Percentiles rank a stretch among this genome's conserved stretches.
Conservation (phyloP, 2,329 filamentous ascomycete genomes). For the Exophiala alcalophila region DNA sequence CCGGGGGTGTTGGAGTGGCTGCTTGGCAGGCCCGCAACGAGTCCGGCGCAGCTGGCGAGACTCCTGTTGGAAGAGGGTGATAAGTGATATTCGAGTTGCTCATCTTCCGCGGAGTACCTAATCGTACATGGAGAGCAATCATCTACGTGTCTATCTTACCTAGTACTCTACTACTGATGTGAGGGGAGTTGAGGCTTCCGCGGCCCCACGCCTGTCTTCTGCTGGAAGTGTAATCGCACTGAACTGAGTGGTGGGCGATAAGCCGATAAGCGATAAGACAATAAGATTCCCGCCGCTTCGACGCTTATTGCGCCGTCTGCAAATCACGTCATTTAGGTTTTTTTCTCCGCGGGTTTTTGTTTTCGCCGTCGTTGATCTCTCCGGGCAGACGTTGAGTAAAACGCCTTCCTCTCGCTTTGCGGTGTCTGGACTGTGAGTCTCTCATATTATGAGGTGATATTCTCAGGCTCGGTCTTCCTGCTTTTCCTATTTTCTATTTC, state of each 20-base stretch:
- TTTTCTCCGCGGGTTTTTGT: constrained; percentile 11
- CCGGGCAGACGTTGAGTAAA: too few species aligned
- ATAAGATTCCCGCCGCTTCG: too few species aligned
- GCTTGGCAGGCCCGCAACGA: constrained; percentile 28
- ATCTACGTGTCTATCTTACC: too few species aligned
- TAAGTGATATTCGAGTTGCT: too few species aligned
- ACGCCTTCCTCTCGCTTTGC: too few species aligned
- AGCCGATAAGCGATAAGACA: constrained; percentile 19
- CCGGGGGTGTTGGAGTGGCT: constrained; percentile 32
- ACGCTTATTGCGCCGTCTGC: too few species aligned
- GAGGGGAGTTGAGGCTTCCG: too few species aligned
- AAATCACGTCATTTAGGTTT: constrained; percentile 26
- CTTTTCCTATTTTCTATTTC: constrained; percentile 16
- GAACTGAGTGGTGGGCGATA: constrained; percentile 16
- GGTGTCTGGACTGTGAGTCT: background rate
- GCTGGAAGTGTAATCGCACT: too few species aligned
- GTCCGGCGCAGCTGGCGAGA: constrained; percentile 1
- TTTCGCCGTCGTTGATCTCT: constrained; percentile 7
- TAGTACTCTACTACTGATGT: too few species aligned
- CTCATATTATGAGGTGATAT: constrained; percentile 8
- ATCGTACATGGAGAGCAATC: too few species aligned
- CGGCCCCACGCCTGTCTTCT: constrained; percentile 14
- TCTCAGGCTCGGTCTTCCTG: constrained; percentile 6
- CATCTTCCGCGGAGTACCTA: too few species aligned
- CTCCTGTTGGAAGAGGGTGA: background rate